phyloP scores from a whole-genome alignment of 345 rosid species.

The Eucalyptus cloeziana region DNA sequence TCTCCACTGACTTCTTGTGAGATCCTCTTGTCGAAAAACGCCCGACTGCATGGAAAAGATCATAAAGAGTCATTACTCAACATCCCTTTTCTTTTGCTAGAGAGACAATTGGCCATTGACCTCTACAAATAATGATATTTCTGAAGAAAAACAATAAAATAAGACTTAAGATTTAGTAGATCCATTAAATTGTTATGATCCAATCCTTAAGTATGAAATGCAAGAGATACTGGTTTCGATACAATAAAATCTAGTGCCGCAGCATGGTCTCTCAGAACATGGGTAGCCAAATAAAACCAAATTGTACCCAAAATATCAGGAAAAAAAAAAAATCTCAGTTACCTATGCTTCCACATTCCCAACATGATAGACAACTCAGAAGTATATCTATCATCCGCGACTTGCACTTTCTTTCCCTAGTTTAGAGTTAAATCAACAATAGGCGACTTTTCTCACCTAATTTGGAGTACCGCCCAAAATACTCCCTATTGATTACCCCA shows the following conservation, averaged over 20 bases:
- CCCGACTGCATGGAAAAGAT: constrained; percentile 31
- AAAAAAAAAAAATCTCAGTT: neutral
- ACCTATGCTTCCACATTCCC: neutral
- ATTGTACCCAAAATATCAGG: neutral
- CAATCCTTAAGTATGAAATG: neutral
- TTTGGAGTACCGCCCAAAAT: neutral
- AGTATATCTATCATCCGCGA: neutral
- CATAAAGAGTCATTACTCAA: neutral
- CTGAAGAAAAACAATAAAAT: neutral
- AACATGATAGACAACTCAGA: neutral
- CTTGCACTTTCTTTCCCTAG: neutral
- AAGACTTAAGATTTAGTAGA: neutral
- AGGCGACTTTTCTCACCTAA: neutral
- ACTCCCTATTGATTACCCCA: neutral
- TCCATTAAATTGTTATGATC: neutral
- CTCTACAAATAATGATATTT: neutral
- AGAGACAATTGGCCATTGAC: neutral
- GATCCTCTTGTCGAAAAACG: constrained; percentile 74
- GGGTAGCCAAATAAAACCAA: neutral
- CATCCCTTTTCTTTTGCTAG: neutral
- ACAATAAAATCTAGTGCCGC: neutral
- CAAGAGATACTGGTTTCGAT: neutral
- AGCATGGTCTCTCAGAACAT: neutral
- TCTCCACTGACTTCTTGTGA: constrained; percentile 84
- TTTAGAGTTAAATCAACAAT: neutral